phyloP scores from a whole-genome alignment of 2,329 filamentous ascomycete genomes.

The Penicillium sp. region DNA sequence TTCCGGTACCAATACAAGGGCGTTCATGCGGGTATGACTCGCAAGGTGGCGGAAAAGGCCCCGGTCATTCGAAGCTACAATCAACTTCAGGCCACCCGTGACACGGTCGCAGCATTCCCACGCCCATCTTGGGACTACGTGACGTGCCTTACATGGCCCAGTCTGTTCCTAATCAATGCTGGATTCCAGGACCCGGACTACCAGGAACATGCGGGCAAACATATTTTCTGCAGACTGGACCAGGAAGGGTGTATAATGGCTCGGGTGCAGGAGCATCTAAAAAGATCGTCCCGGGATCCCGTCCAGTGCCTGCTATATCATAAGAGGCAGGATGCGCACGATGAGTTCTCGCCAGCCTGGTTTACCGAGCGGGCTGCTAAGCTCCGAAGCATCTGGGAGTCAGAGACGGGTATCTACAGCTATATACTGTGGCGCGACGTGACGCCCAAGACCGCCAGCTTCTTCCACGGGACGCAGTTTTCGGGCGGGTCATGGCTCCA shows the following conservation, averaged over 20 bases:
- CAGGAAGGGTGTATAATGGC: conserved; percentile 1
- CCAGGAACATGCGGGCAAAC: background rate
- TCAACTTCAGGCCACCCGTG: background rate
- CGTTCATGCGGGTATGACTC: conserved; percentile 4
- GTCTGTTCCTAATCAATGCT: conserved; percentile 2
- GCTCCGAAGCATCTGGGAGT: background rate
- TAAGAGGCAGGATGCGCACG: background rate
- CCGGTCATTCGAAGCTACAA: background rate
- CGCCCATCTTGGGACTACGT: conserved; percentile 3
- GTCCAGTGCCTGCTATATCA: background rate
- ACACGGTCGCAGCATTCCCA: background rate
- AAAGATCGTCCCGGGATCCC: background rate
- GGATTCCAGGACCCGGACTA: conserved; percentile 8
- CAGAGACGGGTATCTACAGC: background rate
- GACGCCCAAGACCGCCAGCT: background rate
- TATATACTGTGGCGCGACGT: conserved; percentile 4
- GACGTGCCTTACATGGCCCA: conserved; percentile 3
- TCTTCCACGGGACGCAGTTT: background rate
- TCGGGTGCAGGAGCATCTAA: background rate
- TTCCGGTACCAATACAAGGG: conserved; percentile 4
- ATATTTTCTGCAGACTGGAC: conserved; percentile 8
- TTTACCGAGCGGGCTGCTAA: background rate
- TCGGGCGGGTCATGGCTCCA: background rate
- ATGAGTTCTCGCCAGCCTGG: background rate
- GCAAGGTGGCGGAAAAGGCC: background rate